phyloP scores from a whole-genome alignment of 305 asterid genomes.

The Fraxinus paxiana region DNA sequence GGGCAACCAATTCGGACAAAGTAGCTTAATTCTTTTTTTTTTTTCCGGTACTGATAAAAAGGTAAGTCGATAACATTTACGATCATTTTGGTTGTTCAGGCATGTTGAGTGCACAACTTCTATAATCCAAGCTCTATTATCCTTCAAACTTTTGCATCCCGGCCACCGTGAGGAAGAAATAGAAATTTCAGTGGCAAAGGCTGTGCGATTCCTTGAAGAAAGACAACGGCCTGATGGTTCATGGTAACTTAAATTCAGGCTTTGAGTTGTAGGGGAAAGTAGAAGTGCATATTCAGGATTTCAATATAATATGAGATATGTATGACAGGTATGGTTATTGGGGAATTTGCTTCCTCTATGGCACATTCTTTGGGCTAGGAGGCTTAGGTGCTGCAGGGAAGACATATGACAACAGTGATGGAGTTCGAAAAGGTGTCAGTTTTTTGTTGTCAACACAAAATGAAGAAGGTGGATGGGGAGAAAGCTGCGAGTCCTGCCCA shows the following conservation, averaged over 20 bases:
- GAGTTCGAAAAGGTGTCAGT: constrained; percentile 47
- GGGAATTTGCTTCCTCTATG: constrained; percentile 83
- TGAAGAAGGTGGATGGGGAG: constrained; percentile 94
- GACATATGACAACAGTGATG: constrained; percentile 48
- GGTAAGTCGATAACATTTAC: neutral
- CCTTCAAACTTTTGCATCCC: constrained; percentile 63
- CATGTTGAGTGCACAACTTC: constrained; percentile 65
- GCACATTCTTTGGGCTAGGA: constrained; percentile 51
- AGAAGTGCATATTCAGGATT: neutral
- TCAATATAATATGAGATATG: neutral
- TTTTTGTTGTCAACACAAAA: constrained; percentile 60
- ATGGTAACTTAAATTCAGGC: constrained; percentile 38
- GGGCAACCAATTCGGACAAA: too few relatives aligned
- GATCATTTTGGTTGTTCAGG: constrained; percentile 30
- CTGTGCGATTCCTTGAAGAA: constrained; percentile 47
- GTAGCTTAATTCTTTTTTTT: neutral
- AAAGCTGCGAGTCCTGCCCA: constrained; percentile 67
- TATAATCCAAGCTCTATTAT: constrained; percentile 48
- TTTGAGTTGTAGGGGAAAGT: neutral
- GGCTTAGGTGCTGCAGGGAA: constrained; percentile 58
- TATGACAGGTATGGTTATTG: constrained; percentile 67
- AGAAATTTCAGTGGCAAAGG: constrained; percentile 47
- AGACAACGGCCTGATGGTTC: constrained; percentile 71
- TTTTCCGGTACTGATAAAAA: neutral
- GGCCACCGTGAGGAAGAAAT: constrained; percentile 64